A percentile compares a stretch with the other conserved stretches of the same genome.
Conservation (phyloP, 768 basidiomycete species). For the Hydnomerulius pinastri region DNA sequence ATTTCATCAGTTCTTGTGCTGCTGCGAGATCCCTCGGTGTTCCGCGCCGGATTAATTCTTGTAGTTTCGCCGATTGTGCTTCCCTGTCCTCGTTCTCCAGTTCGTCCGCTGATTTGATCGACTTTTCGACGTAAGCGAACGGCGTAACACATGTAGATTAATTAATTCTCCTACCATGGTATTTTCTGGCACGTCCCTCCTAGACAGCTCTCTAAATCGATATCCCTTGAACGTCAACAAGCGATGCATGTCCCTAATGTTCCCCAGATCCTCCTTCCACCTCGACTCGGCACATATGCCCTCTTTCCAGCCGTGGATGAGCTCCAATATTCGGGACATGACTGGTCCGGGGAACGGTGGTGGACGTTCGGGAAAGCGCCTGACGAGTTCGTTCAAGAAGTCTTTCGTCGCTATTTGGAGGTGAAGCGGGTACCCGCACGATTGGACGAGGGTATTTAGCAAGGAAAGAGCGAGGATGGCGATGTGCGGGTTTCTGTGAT, state of each 20-base stretch:
- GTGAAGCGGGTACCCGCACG: constrained; percentile 97
- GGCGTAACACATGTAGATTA: constrained; percentile 23
- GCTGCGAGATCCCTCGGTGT: constrained; percentile 94
- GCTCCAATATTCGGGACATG: constrained; percentile 91
- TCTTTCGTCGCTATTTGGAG: constrained; percentile 97
- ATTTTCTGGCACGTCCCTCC: constrained; percentile 16
- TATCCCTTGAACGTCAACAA: constrained; percentile 92
- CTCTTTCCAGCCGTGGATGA: constrained; percentile 94
- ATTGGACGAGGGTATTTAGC: constrained; percentile 89
- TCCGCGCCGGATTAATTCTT: constrained; percentile 94
- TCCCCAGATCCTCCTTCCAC: constrained; percentile 95
- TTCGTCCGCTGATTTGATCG: constrained; percentile 93
- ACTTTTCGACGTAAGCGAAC: constrained; percentile 57
- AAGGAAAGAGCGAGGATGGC: constrained; percentile 83
- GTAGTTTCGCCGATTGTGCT: constrained; percentile 96
- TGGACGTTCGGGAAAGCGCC: constrained; percentile 96
- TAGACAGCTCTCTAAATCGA: constrained; percentile 60
- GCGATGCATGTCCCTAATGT: constrained; percentile 97
- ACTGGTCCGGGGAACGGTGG: constrained; percentile 93
- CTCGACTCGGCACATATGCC: constrained; percentile 85
- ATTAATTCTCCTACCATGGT: constrained; percentile 20
- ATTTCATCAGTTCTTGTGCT: constrained; percentile 97
- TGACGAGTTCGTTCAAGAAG: constrained; percentile 96
- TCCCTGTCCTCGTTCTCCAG: constrained; percentile 93
- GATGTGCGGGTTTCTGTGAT: constrained; percentile 92